Base-by-base conservation (phyloP, 2,329 filamentous ascomycete species). In the Trichoderma polysporum region DNA sequence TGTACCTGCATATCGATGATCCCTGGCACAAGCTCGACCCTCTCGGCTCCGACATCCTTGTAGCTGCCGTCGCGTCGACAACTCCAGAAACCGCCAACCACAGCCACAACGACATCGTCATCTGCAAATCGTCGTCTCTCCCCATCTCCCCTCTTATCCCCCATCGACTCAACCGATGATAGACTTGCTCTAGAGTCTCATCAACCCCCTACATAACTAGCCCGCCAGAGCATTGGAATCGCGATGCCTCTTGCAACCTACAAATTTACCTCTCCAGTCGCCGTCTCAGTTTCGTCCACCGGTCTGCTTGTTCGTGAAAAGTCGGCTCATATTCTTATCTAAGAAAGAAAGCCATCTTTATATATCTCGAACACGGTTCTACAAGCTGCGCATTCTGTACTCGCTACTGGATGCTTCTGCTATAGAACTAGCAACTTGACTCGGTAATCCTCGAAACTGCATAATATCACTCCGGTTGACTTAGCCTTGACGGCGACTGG, bases 211-310 rank as follows among this genome's bases (percentile, higher is more conserved):
- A n/a, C 39, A 49, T 33, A 29, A 29, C 72, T 52, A 52, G 58
- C 52, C 62, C 69, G 66, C 70, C 67, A 70, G 70, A 78, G 76
- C 74, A 76, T 76, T 78, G 70, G 58, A 78, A 71, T 73, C 77
- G 87, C 81, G 74, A 89, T 89, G 87, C 82, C 81, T 84, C 76
- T 87, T 86, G 83, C 79, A 82, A 80, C 78, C 79, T 77, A 76
- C 73, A 74, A 73, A 74, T 72, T 76, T 76, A 78, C 76, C 72
- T 81, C 79, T 81, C 84, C 86, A 88, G 87, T 89, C 86, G 86
- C 83, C 84, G 81, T 85, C 85, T 84, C 81, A 79, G 84, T 82
- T 80, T 82, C 80, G 85, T 86, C 84, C 76, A 82, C 85, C 85
- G 84, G 85, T 85, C 78, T 81, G 76, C 82, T 86, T 82, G 77